These are phyloP conservation scores for Termitomyces sp. DNA, from an alignment of 768 basidiomycete species.

Conservation along the genomic window DNA sequence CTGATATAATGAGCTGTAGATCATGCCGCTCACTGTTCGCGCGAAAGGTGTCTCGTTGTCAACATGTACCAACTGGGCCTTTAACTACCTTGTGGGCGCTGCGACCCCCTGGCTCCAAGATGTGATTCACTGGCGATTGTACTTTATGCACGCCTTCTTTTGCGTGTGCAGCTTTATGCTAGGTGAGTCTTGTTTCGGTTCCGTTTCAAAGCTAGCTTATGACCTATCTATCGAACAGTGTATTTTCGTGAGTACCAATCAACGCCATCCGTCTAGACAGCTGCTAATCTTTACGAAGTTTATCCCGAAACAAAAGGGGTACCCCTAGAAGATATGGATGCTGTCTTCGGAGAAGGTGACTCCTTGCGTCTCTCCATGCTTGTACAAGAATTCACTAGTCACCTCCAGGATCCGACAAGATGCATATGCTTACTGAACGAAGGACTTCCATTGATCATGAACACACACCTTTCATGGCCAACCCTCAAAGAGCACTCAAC, in stretches of 20 bases:
- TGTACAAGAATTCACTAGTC: background rate
- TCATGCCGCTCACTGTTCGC: conserved; percentile 84
- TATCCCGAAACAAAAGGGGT: conserved; percentile 88
- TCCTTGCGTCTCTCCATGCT: background rate
- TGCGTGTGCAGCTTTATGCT: conserved; percentile 83
- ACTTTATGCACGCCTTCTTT: conserved; percentile 97
- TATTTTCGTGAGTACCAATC: conserved; percentile 63
- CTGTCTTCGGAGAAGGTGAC: conserved; percentile 81
- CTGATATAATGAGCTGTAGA: conserved; percentile 39
- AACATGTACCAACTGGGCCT: conserved; percentile 87
- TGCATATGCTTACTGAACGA: background rate
- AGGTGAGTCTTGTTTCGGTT: conserved; percentile 35
- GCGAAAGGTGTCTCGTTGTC: conserved; percentile 94
- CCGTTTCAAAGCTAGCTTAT: background rate
- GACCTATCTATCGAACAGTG: conserved; percentile 37
- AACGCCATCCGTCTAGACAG: background rate
- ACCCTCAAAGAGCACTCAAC: background rate
- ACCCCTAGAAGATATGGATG: conserved; percentile 88
- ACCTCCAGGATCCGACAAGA: conserved; percentile 5
- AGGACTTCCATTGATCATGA: conserved; percentile 5
- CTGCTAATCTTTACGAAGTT: conserved; percentile 38
- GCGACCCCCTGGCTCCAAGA: conserved; percentile 86
- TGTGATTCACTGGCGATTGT: conserved; percentile 86
- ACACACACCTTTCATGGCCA: conserved; percentile 8
- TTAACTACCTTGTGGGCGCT: conserved; percentile 89